phyloP scores from a whole-genome alignment of 164 flowering plant species.

The Piper longum region DNA sequence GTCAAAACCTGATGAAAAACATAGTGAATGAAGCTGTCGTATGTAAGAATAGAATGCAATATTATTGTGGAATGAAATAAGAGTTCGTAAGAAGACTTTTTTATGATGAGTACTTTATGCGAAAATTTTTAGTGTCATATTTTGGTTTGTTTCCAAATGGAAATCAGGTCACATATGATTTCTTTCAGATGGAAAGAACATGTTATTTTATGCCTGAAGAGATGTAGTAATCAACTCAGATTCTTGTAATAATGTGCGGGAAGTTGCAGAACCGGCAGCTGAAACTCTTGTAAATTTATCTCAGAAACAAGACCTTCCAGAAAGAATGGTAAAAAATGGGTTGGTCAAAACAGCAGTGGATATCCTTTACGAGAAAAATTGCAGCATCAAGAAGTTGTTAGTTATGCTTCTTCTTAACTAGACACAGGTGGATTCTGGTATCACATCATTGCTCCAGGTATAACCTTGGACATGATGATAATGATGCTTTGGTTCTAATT shows the following conservation, averaged over 20 bases:
- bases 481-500: no score
- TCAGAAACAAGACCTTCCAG: slow-evolving; percentile 47
- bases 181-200: background rate
- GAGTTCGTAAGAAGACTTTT: no score
- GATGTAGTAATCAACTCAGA: background rate
- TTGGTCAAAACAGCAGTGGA: slow-evolving; percentile 60
- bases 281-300: slow-evolving; percentile 85
- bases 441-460: slow-evolving; percentile 85
- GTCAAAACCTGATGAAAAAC: no score
- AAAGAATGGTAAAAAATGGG: slow-evolving; percentile 56
- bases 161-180: no score
- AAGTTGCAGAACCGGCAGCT: slow-evolving; percentile 78
- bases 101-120: no score
- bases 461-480: background rate
- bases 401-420: slow-evolving; percentile 87
- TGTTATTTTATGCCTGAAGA: no score
- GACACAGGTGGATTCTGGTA: slow-evolving; percentile 69
- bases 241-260: slow-evolving; percentile 26
- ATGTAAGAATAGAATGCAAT: no score
- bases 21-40: no score
- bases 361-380: slow-evolving; percentile 43
- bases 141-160: no score
- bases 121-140: no score
- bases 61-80: no score
- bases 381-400: slow-evolving; percentile 35